A percentile compares a stretch with the other conserved stretches of the same genome.
Evolutionary conservation across 2,329 filamentous ascomycete species (phyloP).

Genomic region (Alternaria sp.): DNA sequence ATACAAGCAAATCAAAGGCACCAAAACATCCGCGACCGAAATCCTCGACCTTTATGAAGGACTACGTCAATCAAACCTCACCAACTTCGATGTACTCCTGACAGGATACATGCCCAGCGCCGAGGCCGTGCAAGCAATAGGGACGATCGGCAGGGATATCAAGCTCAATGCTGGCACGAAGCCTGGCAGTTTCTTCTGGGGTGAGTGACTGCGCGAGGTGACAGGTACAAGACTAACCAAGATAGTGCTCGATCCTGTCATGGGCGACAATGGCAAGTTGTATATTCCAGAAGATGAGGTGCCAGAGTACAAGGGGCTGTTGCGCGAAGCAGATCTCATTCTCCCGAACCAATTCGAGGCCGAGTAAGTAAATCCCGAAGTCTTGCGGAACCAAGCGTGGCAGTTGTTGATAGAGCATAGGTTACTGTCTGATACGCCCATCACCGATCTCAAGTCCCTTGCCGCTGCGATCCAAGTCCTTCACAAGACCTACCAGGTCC

Average conservation of each 20-base stretch:
- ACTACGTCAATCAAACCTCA: constrained; percentile 81
- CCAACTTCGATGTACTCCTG: constrained; percentile 91
- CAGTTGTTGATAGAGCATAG: constrained; percentile 55
- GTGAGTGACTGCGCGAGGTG: constrained; percentile 48
- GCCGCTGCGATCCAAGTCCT: constrained; percentile 77
- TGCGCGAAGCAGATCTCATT: constrained; percentile 87
- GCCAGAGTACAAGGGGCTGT: constrained; percentile 82
- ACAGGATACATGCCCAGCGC: constrained; percentile 94
- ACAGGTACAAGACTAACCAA: constrained; percentile 21
- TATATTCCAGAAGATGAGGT: constrained; percentile 94
- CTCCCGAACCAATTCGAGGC: constrained; percentile 97
- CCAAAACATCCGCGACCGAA: constrained; percentile 79
- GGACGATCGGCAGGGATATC: constrained; percentile 82
- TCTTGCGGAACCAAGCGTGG: not conserved
- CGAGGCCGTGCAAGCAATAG: constrained; percentile 82
- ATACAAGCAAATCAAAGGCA: constrained; percentile 88
- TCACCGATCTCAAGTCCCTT: constrained; percentile 76
- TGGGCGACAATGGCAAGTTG: constrained; percentile 92
- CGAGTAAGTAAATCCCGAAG: constrained; percentile 68
- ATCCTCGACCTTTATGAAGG: constrained; percentile 86
- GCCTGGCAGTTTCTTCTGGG: constrained; percentile 89
- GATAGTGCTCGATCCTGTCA: constrained; percentile 89
- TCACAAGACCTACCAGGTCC: constrained; percentile 77
- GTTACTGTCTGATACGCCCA: constrained; percentile 83
- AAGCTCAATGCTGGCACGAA: constrained; percentile 68